A percentile compares a stretch with the other conserved stretches of the same genome.
Conservation (phyloP, 164 flowering plant species). For the Vitis cinerea region DNA sequence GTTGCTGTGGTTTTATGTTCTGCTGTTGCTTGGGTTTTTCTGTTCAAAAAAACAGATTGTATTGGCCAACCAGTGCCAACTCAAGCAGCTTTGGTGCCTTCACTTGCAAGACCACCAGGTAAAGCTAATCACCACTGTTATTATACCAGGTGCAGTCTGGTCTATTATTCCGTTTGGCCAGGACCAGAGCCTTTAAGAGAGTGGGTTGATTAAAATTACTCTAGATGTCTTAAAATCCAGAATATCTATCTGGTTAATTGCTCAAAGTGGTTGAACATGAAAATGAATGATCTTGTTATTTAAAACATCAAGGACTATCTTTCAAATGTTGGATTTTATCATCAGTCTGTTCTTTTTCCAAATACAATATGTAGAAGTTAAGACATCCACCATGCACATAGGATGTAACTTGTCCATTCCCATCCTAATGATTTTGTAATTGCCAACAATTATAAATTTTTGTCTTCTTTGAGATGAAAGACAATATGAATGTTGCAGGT, state of each 20-base stretch:
- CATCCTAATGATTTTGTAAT: no score
- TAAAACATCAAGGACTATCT: no score
- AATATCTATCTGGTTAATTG: no score
- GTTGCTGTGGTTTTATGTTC: slow-evolving; percentile 47
- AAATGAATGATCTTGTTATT: no score
- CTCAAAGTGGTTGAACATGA: no score
- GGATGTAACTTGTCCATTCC: background rate
- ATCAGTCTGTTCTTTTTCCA: background rate
- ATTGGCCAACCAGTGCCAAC: slow-evolving; percentile 19
- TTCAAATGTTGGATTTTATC: no score
- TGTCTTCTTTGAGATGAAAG: no score
- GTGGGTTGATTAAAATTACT: no score
- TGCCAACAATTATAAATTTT: no score
- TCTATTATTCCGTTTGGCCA: background rate
- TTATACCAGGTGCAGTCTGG: background rate
- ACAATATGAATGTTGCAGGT: slow-evolving; percentile 33
- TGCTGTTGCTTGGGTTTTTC: slow-evolving; percentile 45
- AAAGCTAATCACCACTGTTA: background rate
- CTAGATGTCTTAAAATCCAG: no score
- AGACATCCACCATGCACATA: background rate
- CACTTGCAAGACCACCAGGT: slow-evolving; percentile 58
- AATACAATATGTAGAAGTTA: no score
- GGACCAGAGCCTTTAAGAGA: background rate
- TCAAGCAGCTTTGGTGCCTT: slow-evolving; percentile 28
- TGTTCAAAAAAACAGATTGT: slow-evolving; percentile 31